Evolutionary conservation across 805 yeast genomes (phyloP).

Genomic region (Yarrowia bubula): DNA sequence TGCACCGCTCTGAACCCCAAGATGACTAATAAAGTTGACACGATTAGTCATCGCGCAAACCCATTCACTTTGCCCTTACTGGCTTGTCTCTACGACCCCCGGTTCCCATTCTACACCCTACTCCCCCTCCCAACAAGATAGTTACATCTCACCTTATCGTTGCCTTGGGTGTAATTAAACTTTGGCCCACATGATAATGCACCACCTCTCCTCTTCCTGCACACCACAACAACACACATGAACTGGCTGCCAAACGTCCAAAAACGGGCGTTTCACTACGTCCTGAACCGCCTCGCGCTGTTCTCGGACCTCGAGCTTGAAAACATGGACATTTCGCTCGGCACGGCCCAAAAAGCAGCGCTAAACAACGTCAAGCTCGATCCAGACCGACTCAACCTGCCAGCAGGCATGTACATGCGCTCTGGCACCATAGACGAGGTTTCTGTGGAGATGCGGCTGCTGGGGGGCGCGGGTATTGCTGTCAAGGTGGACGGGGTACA

Average conservation of each 20-base stretch:
- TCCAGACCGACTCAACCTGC: conserved; percentile 57
- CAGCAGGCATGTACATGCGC: conserved; percentile 59
- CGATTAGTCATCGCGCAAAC: no score
- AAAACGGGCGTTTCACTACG: conserved; percentile 72
- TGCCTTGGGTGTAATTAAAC: conserved; percentile 14
- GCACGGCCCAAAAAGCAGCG: conserved; percentile 45
- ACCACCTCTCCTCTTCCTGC: not conserved
- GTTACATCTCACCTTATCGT: conserved; percentile 16
- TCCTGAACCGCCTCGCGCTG: conserved; percentile 74
- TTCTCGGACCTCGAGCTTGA: conserved; percentile 81
- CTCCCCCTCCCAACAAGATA: not conserved
- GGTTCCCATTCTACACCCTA: no score
- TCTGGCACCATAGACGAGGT: conserved; percentile 59
- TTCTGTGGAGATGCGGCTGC: conserved; percentile 58
- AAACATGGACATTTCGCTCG: conserved; percentile 75
- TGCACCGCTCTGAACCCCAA: no score
- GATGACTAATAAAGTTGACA: no score
- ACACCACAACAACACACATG: not conserved
- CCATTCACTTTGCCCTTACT: no score
- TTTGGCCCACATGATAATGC: conserved; percentile 19
- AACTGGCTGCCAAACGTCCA: conserved; percentile 82
- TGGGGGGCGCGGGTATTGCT: conserved; percentile 66
- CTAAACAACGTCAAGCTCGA: conserved; percentile 65
- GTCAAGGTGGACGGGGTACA: conserved; percentile 57
- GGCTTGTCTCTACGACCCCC: no score